Conservation (phyloP, 768 basidiomycete species). For the Auricularia auricula-judae region DNA sequence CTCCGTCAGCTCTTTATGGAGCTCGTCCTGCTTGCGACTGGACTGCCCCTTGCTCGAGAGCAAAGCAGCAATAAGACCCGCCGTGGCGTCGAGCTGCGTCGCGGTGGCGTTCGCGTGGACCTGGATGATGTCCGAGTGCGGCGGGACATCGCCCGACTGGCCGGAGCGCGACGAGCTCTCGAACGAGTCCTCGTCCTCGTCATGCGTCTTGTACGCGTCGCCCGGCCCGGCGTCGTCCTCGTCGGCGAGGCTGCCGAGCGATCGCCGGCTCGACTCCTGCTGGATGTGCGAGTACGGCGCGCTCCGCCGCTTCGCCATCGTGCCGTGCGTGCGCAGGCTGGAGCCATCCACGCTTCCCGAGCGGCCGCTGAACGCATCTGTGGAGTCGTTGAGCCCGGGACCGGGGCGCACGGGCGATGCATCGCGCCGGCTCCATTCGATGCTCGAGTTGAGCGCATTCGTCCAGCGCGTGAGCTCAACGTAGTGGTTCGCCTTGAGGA, state of each 20-base stretch:
- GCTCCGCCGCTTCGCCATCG: neutral
- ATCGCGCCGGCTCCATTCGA: constrained; percentile 56
- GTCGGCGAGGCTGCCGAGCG: neutral
- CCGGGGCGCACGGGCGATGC: constrained; percentile 13
- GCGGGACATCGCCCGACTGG: constrained; percentile 24
- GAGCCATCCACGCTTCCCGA: constrained; percentile 5
- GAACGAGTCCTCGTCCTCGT: constrained; percentile 33
- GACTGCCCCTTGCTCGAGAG: constrained; percentile 15
- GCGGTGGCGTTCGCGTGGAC: constrained; percentile 57
- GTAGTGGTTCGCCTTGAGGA: constrained; percentile 75
- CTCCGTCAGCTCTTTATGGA: constrained; percentile 46
- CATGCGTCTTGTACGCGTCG: neutral
- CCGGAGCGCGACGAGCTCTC: constrained; percentile 26
- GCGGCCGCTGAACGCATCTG: constrained; percentile 28
- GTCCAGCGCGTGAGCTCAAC: constrained; percentile 87
- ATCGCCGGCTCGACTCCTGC: neutral
- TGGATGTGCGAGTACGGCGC: neutral
- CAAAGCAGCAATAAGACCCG: constrained; percentile 45
- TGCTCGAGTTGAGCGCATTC: constrained; percentile 58
- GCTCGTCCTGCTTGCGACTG: constrained; percentile 18
- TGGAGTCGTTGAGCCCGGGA: constrained; percentile 1
- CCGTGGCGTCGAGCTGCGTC: constrained; percentile 70
- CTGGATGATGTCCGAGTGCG: constrained; percentile 48
- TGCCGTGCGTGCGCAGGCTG: constrained; percentile 9
- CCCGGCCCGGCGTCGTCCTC: neutral